phyloP scores from a whole-genome alignment of 371 early-diverging fungal genomes.

The Capniomyces stellatus region DNA sequence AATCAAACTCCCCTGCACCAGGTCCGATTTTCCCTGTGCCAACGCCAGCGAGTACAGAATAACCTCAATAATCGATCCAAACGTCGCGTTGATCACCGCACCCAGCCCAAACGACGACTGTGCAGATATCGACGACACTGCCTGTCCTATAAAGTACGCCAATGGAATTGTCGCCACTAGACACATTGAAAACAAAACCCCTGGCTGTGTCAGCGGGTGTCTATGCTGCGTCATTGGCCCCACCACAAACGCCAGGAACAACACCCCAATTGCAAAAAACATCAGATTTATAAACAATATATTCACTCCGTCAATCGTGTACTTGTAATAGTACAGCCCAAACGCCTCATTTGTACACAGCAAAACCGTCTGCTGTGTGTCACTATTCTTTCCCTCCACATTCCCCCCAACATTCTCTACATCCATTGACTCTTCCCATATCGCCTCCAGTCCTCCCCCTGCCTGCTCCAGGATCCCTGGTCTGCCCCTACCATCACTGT shows the following conservation, averaged over 20 bases:
- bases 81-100: conserved; percentile 92
- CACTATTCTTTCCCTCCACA: too few species aligned
- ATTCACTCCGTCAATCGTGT: conserved; percentile 90
- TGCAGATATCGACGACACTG: conserved; percentile 84
- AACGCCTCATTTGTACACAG: conserved; percentile 62
- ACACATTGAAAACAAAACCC: conserved; percentile 56
- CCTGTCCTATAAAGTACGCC: conserved; percentile 93
- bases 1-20: conserved; percentile 85
- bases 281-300: conserved; percentile 87
- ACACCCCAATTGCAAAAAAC: conserved; percentile 54
- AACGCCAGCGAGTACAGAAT: conserved; percentile 80
- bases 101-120: conserved; percentile 82
- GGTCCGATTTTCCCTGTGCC: conserved; percentile 60
- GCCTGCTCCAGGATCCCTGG: conserved; percentile 24
- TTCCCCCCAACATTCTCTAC: too few species aligned
- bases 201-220: conserved; percentile 22
- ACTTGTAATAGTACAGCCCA: conserved; percentile 73
- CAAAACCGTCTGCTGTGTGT: conserved; percentile 32
- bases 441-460: conserved; percentile 8
- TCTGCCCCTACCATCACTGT: too few species aligned
- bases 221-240: conserved; percentile 27
- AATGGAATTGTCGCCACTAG: conserved; percentile 80
- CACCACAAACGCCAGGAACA: conserved; percentile 65
- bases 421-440: too few species aligned
- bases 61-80: conserved; percentile 90